phyloP scores from a whole-genome alignment of 805 yeast genomes.

The Candida schatavii region DNA sequence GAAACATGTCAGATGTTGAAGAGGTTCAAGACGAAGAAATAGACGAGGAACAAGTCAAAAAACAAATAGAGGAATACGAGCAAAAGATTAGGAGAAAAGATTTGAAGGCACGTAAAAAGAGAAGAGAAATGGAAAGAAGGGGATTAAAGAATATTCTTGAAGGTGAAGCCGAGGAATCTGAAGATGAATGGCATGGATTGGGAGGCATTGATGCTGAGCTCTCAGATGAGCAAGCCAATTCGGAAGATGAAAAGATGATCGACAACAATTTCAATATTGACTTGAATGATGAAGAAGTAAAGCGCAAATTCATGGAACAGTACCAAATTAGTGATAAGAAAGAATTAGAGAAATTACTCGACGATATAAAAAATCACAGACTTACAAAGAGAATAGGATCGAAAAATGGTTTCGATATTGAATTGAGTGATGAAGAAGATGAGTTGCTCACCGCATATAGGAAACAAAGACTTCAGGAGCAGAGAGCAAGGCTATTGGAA shows the following conservation, averaged over 20 bases:
- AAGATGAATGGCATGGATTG: slow-evolving; percentile 82
- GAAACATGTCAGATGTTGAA: slow-evolving; percentile 11
- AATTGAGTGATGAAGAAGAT: slow-evolving; percentile 75
- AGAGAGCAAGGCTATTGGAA: slow-evolving; percentile 48
- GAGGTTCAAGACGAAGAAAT: slow-evolving; percentile 16
- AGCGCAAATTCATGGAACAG: slow-evolving; percentile 56
- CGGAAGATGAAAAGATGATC: slow-evolving; percentile 76
- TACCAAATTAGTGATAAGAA: slow-evolving; percentile 60
- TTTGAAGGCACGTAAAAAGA: slow-evolving; percentile 27
- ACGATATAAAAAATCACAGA: slow-evolving; percentile 71
- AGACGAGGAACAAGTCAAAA: slow-evolving; percentile 23
- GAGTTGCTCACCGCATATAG: slow-evolving; percentile 50
- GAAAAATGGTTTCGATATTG: slow-evolving; percentile 54
- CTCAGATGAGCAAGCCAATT: slow-evolving; percentile 54
- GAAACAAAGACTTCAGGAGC: slow-evolving; percentile 41
- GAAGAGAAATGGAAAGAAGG: slow-evolving; percentile 53
- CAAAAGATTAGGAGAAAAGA: slow-evolving; percentile 35
- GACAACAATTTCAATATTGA: slow-evolving; percentile 64
- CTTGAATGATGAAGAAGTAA: slow-evolving; percentile 56
- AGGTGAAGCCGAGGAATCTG: slow-evolving; percentile 85
- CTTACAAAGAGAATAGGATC: slow-evolving; percentile 57
- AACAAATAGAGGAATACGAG: slow-evolving; percentile 31
- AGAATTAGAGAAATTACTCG: slow-evolving; percentile 62
- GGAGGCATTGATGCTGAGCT: slow-evolving; percentile 70
- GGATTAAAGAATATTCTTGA: slow-evolving; percentile 65